These are phyloP conservation scores for Diutina ranongensis DNA, from an alignment of 1,139 yeast species.

Conservation along the genomic window DNA sequence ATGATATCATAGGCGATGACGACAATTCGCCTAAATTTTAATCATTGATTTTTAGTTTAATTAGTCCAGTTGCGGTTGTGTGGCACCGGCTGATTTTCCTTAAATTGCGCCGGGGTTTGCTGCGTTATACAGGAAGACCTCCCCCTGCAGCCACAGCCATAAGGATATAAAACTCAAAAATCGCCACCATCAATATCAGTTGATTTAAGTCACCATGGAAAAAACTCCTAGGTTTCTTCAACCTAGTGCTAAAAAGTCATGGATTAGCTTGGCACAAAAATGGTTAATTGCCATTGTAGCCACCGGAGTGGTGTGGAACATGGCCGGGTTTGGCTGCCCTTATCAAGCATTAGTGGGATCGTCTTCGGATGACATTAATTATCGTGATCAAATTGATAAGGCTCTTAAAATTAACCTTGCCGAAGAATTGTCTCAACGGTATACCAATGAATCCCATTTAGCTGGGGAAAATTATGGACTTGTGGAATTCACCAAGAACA, in stretches of 20 bases:
- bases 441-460: constrained; percentile 53
- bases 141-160: no score
- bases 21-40: no score
- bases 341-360: not conserved
- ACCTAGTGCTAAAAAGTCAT: no score
- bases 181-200: not conserved
- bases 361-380: not conserved
- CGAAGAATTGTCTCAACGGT: constrained; percentile 25
- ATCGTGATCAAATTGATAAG: not conserved
- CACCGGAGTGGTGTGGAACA: not conserved
- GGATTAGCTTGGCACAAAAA: not conserved
- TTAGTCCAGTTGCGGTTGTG: no score
- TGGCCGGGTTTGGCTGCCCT: not conserved
- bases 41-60: no score
- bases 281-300: not conserved
- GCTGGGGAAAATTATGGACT: constrained; percentile 59
- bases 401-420: constrained; percentile 21
- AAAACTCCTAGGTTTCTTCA: constrained; percentile 5
- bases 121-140: not conserved
- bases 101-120: not conserved
- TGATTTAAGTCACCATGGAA: not conserved
- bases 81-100: no score
- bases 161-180: not conserved
- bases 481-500: constrained; percentile 53
- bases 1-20: no score